Base-by-base conservation (phyloP, 2,329 filamentous ascomycete species). In the Penicillium sp. region DNA sequence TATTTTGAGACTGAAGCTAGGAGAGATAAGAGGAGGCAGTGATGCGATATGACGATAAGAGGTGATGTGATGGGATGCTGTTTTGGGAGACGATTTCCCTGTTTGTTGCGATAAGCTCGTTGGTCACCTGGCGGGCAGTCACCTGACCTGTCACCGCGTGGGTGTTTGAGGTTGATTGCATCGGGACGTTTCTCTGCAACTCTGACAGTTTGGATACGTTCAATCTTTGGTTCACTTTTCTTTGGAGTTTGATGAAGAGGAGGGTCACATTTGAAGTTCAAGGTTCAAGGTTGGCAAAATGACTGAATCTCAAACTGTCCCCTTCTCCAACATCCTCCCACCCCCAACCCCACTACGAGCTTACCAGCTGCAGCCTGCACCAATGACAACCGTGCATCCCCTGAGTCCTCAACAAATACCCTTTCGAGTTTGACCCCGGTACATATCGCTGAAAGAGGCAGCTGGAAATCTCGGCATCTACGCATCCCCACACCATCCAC, bases 401-500 rank as follows among this genome's bases (percentile, higher is more conserved):
- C 35, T n/a, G 22, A 11, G 25, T 14, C 10, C 28, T 39, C 8
- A 38, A 15, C 14, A 38, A 12, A 25, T 52, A 38, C 49, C 34
- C n/a, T 28, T 52, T 38, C 37, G 49, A 52, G 49, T n/a, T 52
- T 8, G 47, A 43, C 47, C 42, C 51, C 57, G 56, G 56, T 34
- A 14, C 12, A 25, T 31, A 34, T 37, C 39, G 34, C 62, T 62
- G 37, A 55, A 64, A 58, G 20, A 66, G 64, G 64, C 63, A 62
- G 48, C 54, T 61, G 15, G 51, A 57, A 43, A 6, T 42, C 50
- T 63, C 61, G 61, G 61, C 58, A 59, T 61, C 55, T 55, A 15
- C 4, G 12, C 2, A 39, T 53, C 59, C 55, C 56, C 55, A 49
- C 52, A 57, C 42, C 38, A 14, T 39, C 43, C 51, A 63, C 60